phyloP scores from a whole-genome alignment of 2,329 filamentous ascomycete species.

The Arthrobotrys entomopaga region DNA sequence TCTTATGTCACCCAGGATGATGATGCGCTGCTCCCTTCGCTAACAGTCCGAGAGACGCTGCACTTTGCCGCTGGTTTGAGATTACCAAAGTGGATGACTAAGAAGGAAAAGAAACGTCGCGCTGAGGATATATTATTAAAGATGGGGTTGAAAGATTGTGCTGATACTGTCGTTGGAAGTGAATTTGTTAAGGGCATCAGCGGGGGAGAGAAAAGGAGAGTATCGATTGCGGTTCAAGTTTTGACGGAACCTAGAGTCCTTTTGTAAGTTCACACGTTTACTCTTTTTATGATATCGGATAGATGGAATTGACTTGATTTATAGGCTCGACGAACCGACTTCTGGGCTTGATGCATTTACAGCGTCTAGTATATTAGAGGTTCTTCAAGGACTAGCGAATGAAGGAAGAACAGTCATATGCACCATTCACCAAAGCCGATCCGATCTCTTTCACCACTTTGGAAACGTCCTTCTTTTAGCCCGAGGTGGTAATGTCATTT shows the following conservation, averaged over 20 bases:
- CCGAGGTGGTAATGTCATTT: slow-evolving; percentile 74
- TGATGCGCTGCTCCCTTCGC: slow-evolving; percentile 76
- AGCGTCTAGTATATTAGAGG: slow-evolving; percentile 78
- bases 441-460: slow-evolving; percentile 76
- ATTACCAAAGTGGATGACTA: slow-evolving; percentile 76
- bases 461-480: slow-evolving; percentile 77
- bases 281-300: neutral
- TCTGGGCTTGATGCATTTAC: slow-evolving; percentile 82
- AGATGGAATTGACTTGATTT: neutral
- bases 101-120: slow-evolving; percentile 72
- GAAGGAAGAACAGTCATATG: slow-evolving; percentile 79
- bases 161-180: slow-evolving; percentile 77
- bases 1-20: slow-evolving; percentile 84
- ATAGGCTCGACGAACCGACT: slow-evolving; percentile 76
- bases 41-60: slow-evolving; percentile 80
- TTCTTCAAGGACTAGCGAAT: slow-evolving; percentile 74
- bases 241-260: slow-evolving; percentile 78
- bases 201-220: slow-evolving; percentile 80
- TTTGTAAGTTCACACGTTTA: slow-evolving; percentile 61
- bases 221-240: slow-evolving; percentile 81
- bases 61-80: slow-evolving; percentile 76
- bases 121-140: slow-evolving; percentile 78
- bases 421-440: slow-evolving; percentile 82
- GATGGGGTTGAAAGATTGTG: slow-evolving; percentile 81
- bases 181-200: slow-evolving; percentile 81